These are phyloP conservation scores for Exserohilum turcica DNA, from an alignment of 2,329 filamentous ascomycete genomes.

Conservation along the genomic window DNA sequence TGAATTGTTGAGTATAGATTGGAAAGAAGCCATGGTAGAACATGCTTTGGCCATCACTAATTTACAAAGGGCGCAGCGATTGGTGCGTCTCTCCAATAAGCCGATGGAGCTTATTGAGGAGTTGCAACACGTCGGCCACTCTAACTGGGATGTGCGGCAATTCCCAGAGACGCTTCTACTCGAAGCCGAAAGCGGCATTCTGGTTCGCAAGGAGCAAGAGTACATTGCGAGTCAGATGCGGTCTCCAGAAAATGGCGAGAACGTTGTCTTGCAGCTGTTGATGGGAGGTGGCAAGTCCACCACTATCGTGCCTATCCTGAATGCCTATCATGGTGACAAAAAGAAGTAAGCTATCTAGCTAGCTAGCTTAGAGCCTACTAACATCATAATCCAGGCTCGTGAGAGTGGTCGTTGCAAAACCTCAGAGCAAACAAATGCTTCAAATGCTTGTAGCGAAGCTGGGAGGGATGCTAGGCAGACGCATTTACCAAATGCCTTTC, in stretches of 20 bases:
- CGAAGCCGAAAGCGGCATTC: conserved; percentile 66
- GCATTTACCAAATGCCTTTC: conserved; percentile 64
- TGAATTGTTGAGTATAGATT: conserved; percentile 18
- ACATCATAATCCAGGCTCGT: conserved; percentile 50
- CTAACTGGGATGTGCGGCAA: conserved; percentile 59
- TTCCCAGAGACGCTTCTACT: conserved; percentile 67
- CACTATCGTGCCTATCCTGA: conserved; percentile 40
- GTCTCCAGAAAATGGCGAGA: conserved; percentile 20
- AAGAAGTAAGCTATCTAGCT: conserved; percentile 24
- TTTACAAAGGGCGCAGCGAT: conserved; percentile 38
- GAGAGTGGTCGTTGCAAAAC: conserved; percentile 65
- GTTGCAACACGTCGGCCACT: conserved; percentile 58
- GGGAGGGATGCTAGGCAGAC: conserved; percentile 61
- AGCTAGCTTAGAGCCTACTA: background rate
- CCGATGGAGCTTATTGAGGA: conserved; percentile 40
- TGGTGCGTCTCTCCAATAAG: conserved; percentile 19
- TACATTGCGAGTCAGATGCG: conserved; percentile 65
- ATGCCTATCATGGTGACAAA: conserved; percentile 56
- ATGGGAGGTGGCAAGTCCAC: conserved; percentile 45
- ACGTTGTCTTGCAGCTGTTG: conserved; percentile 42
- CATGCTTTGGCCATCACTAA: conserved; percentile 36
- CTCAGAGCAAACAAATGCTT: conserved; percentile 65
- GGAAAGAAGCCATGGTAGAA: conserved; percentile 30
- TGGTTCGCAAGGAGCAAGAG: conserved; percentile 65
- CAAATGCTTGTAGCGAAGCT: conserved; percentile 62